Conservation (phyloP, 768 basidiomycete genomes). For the Leucosporidium creatinivorum region DNA sequence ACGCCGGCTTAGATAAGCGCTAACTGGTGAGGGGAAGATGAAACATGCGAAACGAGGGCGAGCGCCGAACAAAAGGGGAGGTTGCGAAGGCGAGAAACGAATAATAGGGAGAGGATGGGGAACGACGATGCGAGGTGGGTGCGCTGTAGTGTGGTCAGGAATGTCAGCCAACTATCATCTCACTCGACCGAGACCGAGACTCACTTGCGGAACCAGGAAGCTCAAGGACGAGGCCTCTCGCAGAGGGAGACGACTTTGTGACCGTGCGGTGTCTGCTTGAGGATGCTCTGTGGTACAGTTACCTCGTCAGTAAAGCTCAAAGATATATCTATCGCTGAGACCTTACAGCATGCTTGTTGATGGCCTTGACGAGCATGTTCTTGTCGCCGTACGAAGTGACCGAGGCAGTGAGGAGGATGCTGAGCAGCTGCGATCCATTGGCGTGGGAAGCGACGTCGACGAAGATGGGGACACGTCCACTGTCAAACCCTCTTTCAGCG, state of each 20-base stretch:
- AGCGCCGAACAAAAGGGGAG: too few relatives aligned
- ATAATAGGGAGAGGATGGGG: too few relatives aligned
- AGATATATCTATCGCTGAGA: neutral
- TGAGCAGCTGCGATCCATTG: constrained; percentile 9
- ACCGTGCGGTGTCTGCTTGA: neutral
- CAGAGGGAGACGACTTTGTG: neutral
- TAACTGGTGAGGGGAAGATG: too few relatives aligned
- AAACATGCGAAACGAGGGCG: too few relatives aligned
- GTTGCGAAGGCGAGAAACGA: too few relatives aligned
- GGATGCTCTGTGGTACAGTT: neutral
- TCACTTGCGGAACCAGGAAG: neutral
- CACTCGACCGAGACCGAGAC: too few relatives aligned
- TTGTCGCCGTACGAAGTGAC: neutral
- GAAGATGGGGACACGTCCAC: neutral
- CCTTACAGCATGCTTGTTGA: neutral
- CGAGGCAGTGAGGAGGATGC: constrained; percentile 1
- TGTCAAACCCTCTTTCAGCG: neutral
- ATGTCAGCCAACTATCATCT: too few relatives aligned
- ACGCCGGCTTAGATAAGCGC: too few relatives aligned
- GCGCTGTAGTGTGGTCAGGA: too few relatives aligned
- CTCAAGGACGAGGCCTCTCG: neutral
- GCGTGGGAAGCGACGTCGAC: constrained; percentile 12
- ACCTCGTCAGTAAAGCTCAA: neutral
- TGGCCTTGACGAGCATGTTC: constrained; percentile 4
- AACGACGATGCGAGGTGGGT: too few relatives aligned